phyloP scores from a whole-genome alignment of 148 eudicot species.

The Oxyria digyna region DNA sequence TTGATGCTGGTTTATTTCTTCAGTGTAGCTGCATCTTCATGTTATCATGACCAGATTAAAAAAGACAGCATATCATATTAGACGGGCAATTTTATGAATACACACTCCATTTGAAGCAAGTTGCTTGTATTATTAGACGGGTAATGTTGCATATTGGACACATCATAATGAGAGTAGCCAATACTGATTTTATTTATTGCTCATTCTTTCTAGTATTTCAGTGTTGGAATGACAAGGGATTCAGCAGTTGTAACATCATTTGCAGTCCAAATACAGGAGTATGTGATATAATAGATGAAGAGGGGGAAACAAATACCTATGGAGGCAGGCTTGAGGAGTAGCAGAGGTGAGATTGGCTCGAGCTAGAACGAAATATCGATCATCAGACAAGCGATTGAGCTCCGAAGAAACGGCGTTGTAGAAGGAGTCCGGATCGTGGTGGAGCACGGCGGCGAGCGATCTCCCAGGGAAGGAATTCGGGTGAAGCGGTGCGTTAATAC shows the following conservation, averaged over 20 bases:
- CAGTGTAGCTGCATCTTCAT: not conserved
- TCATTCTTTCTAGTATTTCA: not conserved
- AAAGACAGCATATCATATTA: slow-evolving; percentile 20
- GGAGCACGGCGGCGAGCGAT: slow-evolving; percentile 36
- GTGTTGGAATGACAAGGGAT: not conserved
- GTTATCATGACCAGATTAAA: slow-evolving; percentile 19
- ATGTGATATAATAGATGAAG: not conserved
- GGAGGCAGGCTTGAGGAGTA: slow-evolving; percentile 53
- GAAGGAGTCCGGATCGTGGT: slow-evolving; percentile 34
- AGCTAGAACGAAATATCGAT: slow-evolving; percentile 39
- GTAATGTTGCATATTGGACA: not conserved
- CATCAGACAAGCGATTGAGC: slow-evolving; percentile 36
- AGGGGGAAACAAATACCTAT: slow-evolving; percentile 38
- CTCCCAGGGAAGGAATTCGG: slow-evolving; percentile 37
- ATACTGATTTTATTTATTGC: not conserved
- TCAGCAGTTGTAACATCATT: not conserved
- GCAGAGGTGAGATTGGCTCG: slow-evolving; percentile 30
- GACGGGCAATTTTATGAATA: slow-evolving; percentile 17
- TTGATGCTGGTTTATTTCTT: too few relatives aligned
- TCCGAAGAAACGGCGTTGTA: slow-evolving; percentile 38
- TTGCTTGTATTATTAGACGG: not conserved
- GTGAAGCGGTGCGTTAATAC: slow-evolving; percentile 52
- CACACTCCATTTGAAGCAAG: not conserved
- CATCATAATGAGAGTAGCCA: too few relatives aligned
- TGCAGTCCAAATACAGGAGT: not conserved